Base-by-base conservation (phyloP, 2,329 filamentous ascomycete genomes). In the Keithomyces neogunnii region DNA sequence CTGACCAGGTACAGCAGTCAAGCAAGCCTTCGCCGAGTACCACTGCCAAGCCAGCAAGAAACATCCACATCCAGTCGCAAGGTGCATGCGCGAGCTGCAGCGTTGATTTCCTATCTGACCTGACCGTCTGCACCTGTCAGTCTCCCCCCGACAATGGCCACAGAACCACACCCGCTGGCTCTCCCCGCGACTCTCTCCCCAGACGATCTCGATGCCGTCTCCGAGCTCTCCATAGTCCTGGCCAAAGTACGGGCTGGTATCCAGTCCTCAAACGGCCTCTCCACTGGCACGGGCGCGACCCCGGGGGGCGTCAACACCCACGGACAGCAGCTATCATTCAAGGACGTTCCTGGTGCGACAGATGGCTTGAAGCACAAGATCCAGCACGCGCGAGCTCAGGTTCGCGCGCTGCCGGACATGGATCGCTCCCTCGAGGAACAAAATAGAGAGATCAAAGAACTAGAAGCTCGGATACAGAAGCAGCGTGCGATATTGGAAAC, bases 201-300 rank as follows among this genome's bases (percentile, higher is more conserved):
- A 31, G 85, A 91, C 67, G 82, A 83, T 47, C 89, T 96, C 71
- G 91, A 96, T 73, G 82, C 89, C 59, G 80, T 95, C 50, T 89
- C 90, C 30, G 83, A 90, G 62, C 81, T 96, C 50, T 85, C 89
- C 62, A 77, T 83, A 53, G 81, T 95, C 58, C 82, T 96, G 55
- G 76, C 82, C 57, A 87, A 88, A 48, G 79, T 96, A 19, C 81
- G 87, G 59, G 63, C 67, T 38, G 74, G 72, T 13, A 69, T 73
- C 59, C 59, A 72, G 62, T 65, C 70, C 45, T 67, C 67, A 9
- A 60, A 70, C 39, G 65, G 71, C 49, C 63, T 71, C 47, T 67
- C 68, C 44, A 63, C 66, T 3, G 69, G 66, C 49, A 65, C 66
- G 5, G 70, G 68, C 47, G 67, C 65, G 48, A 71, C 72, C 40